Evolutionary conservation across 805 yeast species (phyloP), one percentile per base, ranked within the genome.

Genomic region (Wickerhamiella lipophila): DNA sequence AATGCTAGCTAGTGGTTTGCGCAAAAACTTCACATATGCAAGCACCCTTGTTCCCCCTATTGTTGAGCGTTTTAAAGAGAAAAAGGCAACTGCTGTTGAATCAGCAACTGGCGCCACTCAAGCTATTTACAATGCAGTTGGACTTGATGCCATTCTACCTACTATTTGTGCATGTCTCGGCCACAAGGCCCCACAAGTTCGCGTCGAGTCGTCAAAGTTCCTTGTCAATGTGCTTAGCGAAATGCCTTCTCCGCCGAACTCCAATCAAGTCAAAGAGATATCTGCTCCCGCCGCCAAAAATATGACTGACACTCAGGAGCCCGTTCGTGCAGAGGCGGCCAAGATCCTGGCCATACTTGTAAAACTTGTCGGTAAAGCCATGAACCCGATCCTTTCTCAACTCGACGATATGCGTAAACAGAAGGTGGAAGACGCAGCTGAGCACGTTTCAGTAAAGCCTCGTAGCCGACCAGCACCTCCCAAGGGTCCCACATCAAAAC

Each of bases 51-150:
- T 85, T 22, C 64, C 66, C 2, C 79, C 92, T 0, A 63, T 83
- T 50, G 64, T 92, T 39, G 96, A 86, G 55, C 73, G 96, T 56
- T 76, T 84, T 12, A 88, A 86, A 60, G 98, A 92, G 62, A 87
- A 83, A 68, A 89, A 89, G 59, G 79, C 75, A 22, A 68, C 80
- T 2, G 92, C 86, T 0, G 68, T 82, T 1, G 87, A 80, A 21
- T 81, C 92, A 0, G 68, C 89, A n/a, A 68, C 71, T 16, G 65
- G 62, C 22, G 80, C 89, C 0, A 67, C 88, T 47, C 83, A 80
- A 61, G 74, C 82, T 0, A 70, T 83, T 3, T 82, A 79, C 55
- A 58, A 58, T 29, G 66, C 67, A 52, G 68, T 79, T 9, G 71
- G 77, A 0, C 67, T 76, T 19, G 58, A 69, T 34, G 82, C 76